Percentiles rank a stretch among this genome's conserved stretches.
Conservation (phyloP, 495 filamentous ascomycete genomes). For the Mytilinidion resinicola region DNA sequence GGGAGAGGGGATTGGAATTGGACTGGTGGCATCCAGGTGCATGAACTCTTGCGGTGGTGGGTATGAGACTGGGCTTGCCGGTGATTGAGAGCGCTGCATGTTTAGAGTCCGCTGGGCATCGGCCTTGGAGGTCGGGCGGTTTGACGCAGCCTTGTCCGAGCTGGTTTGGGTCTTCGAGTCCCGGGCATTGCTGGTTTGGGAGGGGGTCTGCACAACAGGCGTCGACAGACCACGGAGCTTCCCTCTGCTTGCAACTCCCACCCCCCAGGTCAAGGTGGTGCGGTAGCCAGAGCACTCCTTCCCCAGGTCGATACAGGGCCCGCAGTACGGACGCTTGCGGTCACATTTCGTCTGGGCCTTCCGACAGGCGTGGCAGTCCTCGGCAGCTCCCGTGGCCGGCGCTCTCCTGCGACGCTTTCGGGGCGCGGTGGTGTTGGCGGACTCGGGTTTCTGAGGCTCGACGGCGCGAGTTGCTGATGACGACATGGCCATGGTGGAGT, state of each 20-base stretch:
- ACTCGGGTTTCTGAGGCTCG: neutral
- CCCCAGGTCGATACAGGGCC: conserved; percentile 83
- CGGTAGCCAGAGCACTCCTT: conserved; percentile 97
- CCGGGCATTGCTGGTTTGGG: conserved; percentile 23
- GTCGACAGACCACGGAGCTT: conserved; percentile 86
- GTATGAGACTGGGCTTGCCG: conserved; percentile 17
- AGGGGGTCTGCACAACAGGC: conserved; percentile 70
- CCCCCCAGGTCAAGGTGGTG: conserved; percentile 94
- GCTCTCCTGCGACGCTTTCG: conserved; percentile 84
- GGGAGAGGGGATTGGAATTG: conserved; percentile 32
- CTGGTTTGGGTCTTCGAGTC: conserved; percentile 18
- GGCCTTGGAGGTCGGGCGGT: conserved; percentile 10
- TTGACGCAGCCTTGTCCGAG: conserved; percentile 9
- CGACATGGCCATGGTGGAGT: neutral
- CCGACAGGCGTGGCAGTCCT: conserved; percentile 93
- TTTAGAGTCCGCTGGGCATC: conserved; percentile 17
- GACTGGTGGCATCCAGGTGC: conserved; percentile 26
- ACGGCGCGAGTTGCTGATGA: conserved; percentile 1
- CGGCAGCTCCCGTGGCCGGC: conserved; percentile 79
- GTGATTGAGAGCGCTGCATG: conserved; percentile 11
- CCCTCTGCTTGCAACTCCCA: conserved; percentile 92
- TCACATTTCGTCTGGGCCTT: conserved; percentile 82
- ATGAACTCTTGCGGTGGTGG: conserved; percentile 23
- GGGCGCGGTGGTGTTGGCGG: conserved; percentile 25
- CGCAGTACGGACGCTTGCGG: conserved; percentile 88